A percentile compares a stretch with the other conserved stretches of the same genome.
phyloP scores from a whole-genome alignment of 2,329 filamentous ascomycete species.

The Colletotrichum kahawae region DNA sequence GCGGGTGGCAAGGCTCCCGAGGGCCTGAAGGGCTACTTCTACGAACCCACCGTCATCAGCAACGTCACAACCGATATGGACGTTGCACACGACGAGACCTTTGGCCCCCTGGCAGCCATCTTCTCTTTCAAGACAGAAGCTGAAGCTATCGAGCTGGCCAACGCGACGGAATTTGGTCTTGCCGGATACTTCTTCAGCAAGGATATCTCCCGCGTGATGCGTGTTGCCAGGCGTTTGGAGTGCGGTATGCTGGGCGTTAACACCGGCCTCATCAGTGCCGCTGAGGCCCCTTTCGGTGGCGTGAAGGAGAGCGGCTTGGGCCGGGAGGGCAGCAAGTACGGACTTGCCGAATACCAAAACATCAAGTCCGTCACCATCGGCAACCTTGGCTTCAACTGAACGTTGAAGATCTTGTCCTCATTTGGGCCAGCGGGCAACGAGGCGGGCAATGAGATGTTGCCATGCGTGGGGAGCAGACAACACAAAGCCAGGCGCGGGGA shows the following conservation, averaged over 20 bases:
- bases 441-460: not conserved
- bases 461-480: not conserved
- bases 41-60: constrained; percentile 70
- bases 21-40: constrained; percentile 71
- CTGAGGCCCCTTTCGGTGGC: constrained; percentile 39
- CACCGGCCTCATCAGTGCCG: constrained; percentile 36
- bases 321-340: constrained; percentile 37
- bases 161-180: constrained; percentile 70
- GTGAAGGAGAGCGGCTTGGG: constrained; percentile 41
- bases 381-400: not conserved
- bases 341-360: constrained; percentile 32
- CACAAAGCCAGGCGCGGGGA: no score
- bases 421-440: not conserved
- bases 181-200: constrained; percentile 74
- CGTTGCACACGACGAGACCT: constrained; percentile 72
- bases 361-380: constrained; percentile 25
- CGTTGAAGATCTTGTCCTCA: not conserved
- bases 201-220: constrained; percentile 44
- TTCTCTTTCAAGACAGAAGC: constrained; percentile 74
- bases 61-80: constrained; percentile 71
- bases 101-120: constrained; percentile 72
- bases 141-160: constrained; percentile 71
- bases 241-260: constrained; percentile 42
- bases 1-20: constrained; percentile 62
- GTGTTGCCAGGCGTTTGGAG: constrained; percentile 54